Conservation (phyloP, 1,284 basidiomycete species). For the Fistulinella staudtii region DNA sequence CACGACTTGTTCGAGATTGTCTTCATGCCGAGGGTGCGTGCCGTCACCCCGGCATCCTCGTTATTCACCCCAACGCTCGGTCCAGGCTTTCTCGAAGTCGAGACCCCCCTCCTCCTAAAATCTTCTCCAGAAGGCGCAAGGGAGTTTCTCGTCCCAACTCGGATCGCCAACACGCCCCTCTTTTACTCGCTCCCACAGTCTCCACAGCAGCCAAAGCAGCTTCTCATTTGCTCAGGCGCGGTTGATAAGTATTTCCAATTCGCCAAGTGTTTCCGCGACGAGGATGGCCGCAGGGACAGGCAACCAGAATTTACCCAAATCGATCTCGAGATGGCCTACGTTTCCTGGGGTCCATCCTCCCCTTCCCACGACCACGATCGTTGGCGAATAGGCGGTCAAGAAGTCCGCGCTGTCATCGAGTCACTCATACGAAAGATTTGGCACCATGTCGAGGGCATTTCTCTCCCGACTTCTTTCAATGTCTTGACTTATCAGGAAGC, state of each 20-base stretch:
- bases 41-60: slow-evolving; percentile 1
- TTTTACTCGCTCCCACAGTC: slow-evolving; percentile 95
- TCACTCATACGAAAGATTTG: slow-evolving; percentile 71
- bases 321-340: slow-evolving; percentile 95
- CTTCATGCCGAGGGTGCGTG: slow-evolving; percentile 69
- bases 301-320: slow-evolving; percentile 98
- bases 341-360: slow-evolving; percentile 57
- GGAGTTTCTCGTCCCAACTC: slow-evolving; percentile 92
- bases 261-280: slow-evolving; percentile 92
- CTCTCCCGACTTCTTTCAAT: slow-evolving; percentile 58
- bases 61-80: slow-evolving; percentile 8
- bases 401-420: slow-evolving; percentile 78
- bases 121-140: slow-evolving; percentile 93
- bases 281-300: slow-evolving; percentile 89
- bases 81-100: slow-evolving; percentile 84
- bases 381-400: slow-evolving; percentile 83
- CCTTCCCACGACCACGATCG: slow-evolving; percentile 26
- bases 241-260: slow-evolving; percentile 91
- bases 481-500: slow-evolving; percentile 86
- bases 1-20: slow-evolving; percentile 70
- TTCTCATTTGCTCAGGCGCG: slow-evolving; percentile 88
- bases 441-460: slow-evolving; percentile 56
- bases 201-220: slow-evolving; percentile 94
- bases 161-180: slow-evolving; percentile 48
- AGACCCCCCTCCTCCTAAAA: slow-evolving; percentile 90